Evolutionary conservation across 345 rosid genomes (phyloP).

Genomic region (Syzygium grande): DNA sequence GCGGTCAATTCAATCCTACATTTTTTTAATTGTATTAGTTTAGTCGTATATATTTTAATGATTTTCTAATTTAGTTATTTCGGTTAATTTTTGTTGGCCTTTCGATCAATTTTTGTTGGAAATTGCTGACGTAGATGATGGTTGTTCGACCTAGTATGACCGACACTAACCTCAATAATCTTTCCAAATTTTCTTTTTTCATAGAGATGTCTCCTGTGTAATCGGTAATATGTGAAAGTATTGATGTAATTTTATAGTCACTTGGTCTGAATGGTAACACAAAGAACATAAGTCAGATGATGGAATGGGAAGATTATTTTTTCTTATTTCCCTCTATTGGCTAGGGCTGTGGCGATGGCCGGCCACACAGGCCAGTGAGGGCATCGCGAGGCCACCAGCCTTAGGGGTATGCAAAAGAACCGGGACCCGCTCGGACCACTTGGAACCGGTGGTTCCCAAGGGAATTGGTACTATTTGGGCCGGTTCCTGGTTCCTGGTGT

Average conservation of each 20-base stretch:
- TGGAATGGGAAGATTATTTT: neutral
- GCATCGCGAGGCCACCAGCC: neutral
- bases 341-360: neutral
- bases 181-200: neutral
- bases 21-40: fast-evolving
- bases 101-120: fast-evolving
- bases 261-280: too few species aligned
- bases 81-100: fast-evolving
- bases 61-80: neutral
- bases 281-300: too few species aligned
- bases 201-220: too few species aligned
- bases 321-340: neutral
- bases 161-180: fast-evolving
- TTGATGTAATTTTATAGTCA: too few species aligned
- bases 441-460: too few species aligned
- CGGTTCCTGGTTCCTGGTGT: too few species aligned
- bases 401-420: too few species aligned
- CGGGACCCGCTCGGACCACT: too few species aligned
- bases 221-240: too few species aligned
- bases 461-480: too few species aligned
- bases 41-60: fast-evolving
- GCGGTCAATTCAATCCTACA: neutral
- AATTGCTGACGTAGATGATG: fast-evolving
- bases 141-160: too few species aligned
- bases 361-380: neutral